phyloP scores from a whole-genome alignment of 371 early-diverging fungal species.

The Apophysomyces ossiformis region DNA sequence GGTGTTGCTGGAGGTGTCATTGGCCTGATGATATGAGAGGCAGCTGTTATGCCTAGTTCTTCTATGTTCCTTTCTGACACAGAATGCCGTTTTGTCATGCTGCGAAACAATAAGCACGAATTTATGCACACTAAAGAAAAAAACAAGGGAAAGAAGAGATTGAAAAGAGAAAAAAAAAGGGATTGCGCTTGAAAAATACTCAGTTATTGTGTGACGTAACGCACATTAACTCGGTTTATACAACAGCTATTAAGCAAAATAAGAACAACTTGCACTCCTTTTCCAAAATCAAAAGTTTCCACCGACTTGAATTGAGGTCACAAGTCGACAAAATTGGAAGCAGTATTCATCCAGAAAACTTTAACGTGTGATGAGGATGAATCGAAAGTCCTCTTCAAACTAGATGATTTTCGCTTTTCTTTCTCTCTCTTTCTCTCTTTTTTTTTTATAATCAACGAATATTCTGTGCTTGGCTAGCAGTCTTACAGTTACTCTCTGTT shows the following conservation, averaged over 20 bases:
- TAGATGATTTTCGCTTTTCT: too few species aligned
- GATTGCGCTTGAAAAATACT: not conserved
- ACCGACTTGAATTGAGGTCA: too few species aligned
- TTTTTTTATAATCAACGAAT: too few species aligned
- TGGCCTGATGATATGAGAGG: not conserved
- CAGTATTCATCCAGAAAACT: too few species aligned
- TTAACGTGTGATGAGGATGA: too few species aligned
- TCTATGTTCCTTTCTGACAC: not conserved
- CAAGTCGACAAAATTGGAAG: too few species aligned
- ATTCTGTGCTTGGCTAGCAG: too few species aligned
- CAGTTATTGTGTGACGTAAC: constrained; percentile 4
- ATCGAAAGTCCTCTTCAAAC: too few species aligned
- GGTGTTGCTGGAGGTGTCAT: constrained; percentile 4
- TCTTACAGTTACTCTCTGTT: too few species aligned
- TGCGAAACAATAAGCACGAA: not conserved
- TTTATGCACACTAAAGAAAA: not conserved
- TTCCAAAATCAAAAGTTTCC: not conserved
- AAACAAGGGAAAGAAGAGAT: not conserved
- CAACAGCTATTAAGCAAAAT: too few species aligned
- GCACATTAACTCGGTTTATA: not conserved
- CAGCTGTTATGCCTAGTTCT: not conserved
- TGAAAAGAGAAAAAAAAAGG: not conserved
- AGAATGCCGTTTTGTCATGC: not conserved
- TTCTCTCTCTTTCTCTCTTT: too few species aligned
- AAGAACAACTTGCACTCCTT: not conserved